A percentile compares a stretch with the other conserved stretches of the same genome.
Conservation (phyloP, 345 rosid species). For the Excoecaria cochinchinensis region DNA sequence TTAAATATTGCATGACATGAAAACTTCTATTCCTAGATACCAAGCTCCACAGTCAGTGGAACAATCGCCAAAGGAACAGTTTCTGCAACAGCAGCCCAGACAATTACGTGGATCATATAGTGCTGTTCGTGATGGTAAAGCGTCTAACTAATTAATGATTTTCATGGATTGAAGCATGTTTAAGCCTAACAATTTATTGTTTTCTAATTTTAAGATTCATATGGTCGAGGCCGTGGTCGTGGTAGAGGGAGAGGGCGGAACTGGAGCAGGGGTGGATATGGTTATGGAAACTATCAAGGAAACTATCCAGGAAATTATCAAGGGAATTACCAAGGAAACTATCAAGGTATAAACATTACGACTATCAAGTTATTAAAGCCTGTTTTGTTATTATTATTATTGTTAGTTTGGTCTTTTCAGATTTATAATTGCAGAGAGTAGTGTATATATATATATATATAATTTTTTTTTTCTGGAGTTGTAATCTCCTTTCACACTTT, state of each 20-base stretch:
- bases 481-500: not conserved
- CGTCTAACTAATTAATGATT: constrained; percentile 12
- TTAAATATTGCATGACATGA: constrained; percentile 6
- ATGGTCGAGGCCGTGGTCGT: constrained; percentile 44
- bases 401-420: not conserved
- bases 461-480: not conserved
- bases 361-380: not conserved
- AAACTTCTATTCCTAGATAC: constrained; percentile 45
- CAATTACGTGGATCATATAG: constrained; percentile 49
- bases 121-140: constrained; percentile 63
- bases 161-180: not conserved
- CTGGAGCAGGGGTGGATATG: constrained; percentile 40
- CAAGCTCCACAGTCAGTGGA: constrained; percentile 68
- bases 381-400: not conserved
- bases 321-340: constrained; percentile 7
- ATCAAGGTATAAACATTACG: not conserved
- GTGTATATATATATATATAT: not conserved
- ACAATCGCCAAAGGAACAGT: constrained; percentile 55
- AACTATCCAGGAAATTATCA: constrained; percentile 2
- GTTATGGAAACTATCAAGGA: constrained; percentile 25
- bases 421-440: not conserved
- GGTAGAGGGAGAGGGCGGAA: constrained; percentile 54
- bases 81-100: constrained; percentile 46
- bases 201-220: constrained; percentile 35
- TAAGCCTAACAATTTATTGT: not conserved